Evolutionary conservation across 495 filamentous ascomycete genomes (phyloP).

Genomic region (Evernia prunastri): DNA sequence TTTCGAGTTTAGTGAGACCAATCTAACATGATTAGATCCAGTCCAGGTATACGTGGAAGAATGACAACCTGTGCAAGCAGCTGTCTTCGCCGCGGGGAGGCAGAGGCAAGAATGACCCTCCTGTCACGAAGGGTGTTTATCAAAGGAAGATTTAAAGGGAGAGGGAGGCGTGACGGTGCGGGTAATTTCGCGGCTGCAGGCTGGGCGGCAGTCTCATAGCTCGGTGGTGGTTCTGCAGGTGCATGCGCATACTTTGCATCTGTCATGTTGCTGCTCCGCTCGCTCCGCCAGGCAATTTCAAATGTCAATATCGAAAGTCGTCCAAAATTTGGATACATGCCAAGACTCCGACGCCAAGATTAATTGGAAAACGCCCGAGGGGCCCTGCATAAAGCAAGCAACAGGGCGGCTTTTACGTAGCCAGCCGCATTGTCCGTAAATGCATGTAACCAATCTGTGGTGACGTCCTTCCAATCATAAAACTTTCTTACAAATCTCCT

Average conservation of each 20-base stretch:
- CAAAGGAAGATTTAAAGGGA: conserved; percentile 66
- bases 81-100: conserved; percentile 74
- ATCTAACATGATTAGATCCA: conserved; percentile 38
- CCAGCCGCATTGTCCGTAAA: neutral
- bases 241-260: conserved; percentile 23
- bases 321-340: too few species aligned
- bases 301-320: too few species aligned
- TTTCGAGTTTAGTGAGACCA: conserved; percentile 70
- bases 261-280: conserved; percentile 13
- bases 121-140: conserved; percentile 63
- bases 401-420: neutral
- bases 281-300: too few species aligned
- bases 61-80: conserved; percentile 58
- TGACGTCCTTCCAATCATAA: neutral
- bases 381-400: too few species aligned
- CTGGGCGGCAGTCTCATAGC: conserved; percentile 26
- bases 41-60: neutral
- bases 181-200: conserved; percentile 20
- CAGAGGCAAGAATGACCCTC: conserved; percentile 80
- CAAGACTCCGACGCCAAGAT: too few species aligned
- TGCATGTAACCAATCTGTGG: neutral
- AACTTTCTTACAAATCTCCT: neutral
- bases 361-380: too few species aligned
- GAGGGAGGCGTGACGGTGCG: conserved; percentile 47
- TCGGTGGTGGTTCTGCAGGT: conserved; percentile 28